A percentile compares a stretch with the other conserved stretches of the same genome.
Conservation (phyloP, 192 early-diverging fungal genomes). For the Backusella mclennaniae region DNA sequence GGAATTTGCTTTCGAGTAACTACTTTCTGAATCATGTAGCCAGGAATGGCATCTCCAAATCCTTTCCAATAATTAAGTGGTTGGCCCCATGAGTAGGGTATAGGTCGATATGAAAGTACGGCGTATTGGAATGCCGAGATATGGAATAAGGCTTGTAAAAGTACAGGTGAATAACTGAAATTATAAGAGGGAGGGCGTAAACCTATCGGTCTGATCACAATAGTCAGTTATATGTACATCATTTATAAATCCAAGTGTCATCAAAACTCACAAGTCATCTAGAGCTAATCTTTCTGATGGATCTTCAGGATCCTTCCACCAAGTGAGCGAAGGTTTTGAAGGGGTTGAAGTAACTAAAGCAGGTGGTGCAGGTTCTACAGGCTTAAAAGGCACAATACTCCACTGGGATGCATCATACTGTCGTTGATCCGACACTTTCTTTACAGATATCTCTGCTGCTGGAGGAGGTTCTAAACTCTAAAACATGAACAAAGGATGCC, state of each 20-base stretch:
- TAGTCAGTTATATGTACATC: neutral
- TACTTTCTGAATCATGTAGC: neutral
- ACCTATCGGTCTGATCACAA: slow-evolving; percentile 34
- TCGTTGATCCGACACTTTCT: neutral
- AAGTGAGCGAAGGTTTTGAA: slow-evolving; percentile 15
- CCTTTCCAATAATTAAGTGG: slow-evolving; percentile 41
- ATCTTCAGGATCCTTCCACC: slow-evolving; percentile 31
- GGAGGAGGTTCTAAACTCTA: neutral
- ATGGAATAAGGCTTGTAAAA: slow-evolving; percentile 45
- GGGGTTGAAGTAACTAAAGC: neutral
- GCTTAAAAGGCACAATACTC: slow-evolving; percentile 21
- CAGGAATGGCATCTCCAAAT: slow-evolving; percentile 23
- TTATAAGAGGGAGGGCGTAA: slow-evolving; percentile 26
- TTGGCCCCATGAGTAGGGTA: slow-evolving; percentile 31
- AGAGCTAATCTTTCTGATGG: slow-evolving; percentile 9
- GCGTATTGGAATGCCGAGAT: slow-evolving; percentile 33
- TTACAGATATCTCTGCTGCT: neutral
- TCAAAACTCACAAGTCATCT: slow-evolving; percentile 12
- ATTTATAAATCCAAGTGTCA: neutral
- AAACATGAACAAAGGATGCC: neutral
- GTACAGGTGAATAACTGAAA: slow-evolving; percentile 24
- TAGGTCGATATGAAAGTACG: slow-evolving; percentile 35
- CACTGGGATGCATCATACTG: neutral
- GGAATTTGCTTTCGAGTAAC: neutral
- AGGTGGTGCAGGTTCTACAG: neutral